These are phyloP conservation scores for Alternaria brassicicola DNA, from an alignment of 2,329 filamentous ascomycete genomes.

Conservation along the genomic window DNA sequence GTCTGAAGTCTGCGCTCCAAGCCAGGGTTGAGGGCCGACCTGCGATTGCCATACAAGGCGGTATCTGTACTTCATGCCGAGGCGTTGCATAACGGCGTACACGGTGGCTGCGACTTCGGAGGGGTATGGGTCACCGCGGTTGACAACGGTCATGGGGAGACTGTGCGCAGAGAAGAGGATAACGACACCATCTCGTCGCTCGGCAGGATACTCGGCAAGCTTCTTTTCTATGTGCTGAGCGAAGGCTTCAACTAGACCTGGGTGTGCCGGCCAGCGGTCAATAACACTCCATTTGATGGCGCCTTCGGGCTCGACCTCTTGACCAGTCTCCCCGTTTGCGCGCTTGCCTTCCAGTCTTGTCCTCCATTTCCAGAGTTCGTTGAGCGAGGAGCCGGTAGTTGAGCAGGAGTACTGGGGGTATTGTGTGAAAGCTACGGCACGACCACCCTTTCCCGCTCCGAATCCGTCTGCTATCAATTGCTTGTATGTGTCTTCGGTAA, in stretches of 20 bases:
- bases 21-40: constrained; percentile 92
- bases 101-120: constrained; percentile 95
- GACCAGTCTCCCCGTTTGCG: constrained; percentile 50
- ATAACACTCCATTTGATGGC: constrained; percentile 96
- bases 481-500: constrained; percentile 93
- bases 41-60: constrained; percentile 97
- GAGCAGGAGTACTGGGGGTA: constrained; percentile 99
- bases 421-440: constrained; percentile 96
- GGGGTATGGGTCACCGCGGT: constrained; percentile 94
- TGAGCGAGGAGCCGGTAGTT: constrained; percentile 93
- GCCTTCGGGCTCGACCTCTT: constrained; percentile 61
- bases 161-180: constrained; percentile 95
- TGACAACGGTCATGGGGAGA: constrained; percentile 95
- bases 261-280: constrained; percentile 94
- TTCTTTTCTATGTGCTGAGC: constrained; percentile 89
- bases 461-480: constrained; percentile 86
- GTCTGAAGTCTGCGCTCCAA: constrained; percentile 89
- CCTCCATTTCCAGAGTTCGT: constrained; percentile 98
- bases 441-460: constrained; percentile 84
- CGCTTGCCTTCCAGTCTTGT: constrained; percentile 82
- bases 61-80: constrained; percentile 88
- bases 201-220: constrained; percentile 81
- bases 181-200: constrained; percentile 78
- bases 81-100: constrained; percentile 91
- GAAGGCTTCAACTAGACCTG: constrained; percentile 88